Evolutionary conservation across 129 eudicot species (phyloP).

Genomic region (Centaurea solstitialis): DNA sequence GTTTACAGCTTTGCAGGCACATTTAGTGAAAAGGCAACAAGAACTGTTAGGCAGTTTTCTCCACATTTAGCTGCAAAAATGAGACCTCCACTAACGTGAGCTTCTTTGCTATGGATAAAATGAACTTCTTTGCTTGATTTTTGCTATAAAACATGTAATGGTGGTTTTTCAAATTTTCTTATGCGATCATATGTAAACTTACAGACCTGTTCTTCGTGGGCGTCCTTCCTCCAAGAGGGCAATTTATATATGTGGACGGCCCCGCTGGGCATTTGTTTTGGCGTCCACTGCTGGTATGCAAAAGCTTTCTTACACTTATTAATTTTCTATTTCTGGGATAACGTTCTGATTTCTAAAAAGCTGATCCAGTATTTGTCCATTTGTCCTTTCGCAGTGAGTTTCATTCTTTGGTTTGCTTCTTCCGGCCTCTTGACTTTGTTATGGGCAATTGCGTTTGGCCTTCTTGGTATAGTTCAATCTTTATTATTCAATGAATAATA

Average conservation of each 20-base stretch:
- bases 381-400: constrained; percentile 60
- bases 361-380: constrained; percentile 16
- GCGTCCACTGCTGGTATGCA: constrained; percentile 60
- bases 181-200: constrained; percentile 10
- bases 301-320: not conserved
- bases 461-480: constrained; percentile 55
- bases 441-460: constrained; percentile 75
- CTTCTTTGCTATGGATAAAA: constrained; percentile 35
- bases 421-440: constrained; percentile 75
- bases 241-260: constrained; percentile 84
- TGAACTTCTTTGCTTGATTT: constrained; percentile 38
- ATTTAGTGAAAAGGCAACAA: constrained; percentile 85
- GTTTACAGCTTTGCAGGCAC: constrained; percentile 88
- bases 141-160: not conserved
- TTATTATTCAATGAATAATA: not conserved
- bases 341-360: not conserved
- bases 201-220: constrained; percentile 97
- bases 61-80: constrained; percentile 99
- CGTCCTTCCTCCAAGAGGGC: constrained; percentile 93
- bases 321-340: not conserved
- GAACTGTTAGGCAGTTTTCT: constrained; percentile 79
- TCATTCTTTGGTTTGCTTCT: constrained; percentile 83
- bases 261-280: constrained; percentile 79
- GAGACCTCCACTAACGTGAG: constrained; percentile 96
- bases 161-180: constrained; percentile 27